Evolutionary conservation across 2,329 filamentous ascomycete genomes (phyloP), one percentile per base, ranked within the genome.

Genomic region (Phialophora chinensis): DNA sequence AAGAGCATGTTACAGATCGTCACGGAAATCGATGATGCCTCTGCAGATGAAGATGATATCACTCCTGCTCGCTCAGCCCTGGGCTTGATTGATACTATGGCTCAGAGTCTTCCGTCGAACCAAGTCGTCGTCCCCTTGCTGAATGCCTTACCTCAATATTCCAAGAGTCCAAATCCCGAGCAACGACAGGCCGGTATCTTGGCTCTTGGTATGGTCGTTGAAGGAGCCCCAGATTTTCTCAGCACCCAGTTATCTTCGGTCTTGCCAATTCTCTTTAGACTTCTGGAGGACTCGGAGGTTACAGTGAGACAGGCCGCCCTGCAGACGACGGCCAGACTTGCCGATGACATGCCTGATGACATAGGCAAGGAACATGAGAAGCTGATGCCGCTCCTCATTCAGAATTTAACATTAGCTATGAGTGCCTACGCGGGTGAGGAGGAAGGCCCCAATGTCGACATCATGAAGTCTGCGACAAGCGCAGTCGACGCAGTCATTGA

Each of bases 181-280:
- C 90, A 91, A 81, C 90, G 94, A 67, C 91, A 94, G 79, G 93
- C 94, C 62, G 93, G 91, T 79, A 95, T 98, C 76, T 85, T 98
- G 69, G 90, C 94, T 57, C 86, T 99, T 4, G 94, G 94, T 66
- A 96, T 94, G 83, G 94, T 92, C 73, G 94, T 97, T 61, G 95
- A 98, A 83, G 95, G 95, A 73, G 94, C 95, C 33, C 95, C 95
- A 17, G 95, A 99, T 79, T 99, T 98, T 80, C 93, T 98, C 75
- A 92, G 92, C 70, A 97, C 93, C 23, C 95, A 99, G 80, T 87
- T 98, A 69, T 86, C 90, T 75, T 87, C 90, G 71, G 90, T 98
- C 72, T 87, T 98, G 77, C 95, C 95, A 57, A 85, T 91, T 73
- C 88, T 98, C 66, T 85, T 97, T 65, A 88, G 88, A 74, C 86